Conservation (phyloP, 345 rosid genomes). For the Citrus trifoliata region DNA sequence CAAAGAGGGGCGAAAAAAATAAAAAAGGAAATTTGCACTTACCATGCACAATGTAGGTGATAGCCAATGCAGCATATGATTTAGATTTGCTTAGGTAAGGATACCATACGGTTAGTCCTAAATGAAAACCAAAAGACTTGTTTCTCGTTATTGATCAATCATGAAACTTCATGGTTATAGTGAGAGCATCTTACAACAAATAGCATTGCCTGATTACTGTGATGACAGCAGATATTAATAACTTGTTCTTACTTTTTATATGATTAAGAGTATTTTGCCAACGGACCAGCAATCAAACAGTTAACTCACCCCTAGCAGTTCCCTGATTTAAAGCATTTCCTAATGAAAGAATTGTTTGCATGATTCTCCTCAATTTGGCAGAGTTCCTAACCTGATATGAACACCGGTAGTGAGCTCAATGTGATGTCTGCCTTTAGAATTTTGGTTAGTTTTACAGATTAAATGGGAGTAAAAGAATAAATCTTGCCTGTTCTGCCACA, state of each 20-base stretch:
- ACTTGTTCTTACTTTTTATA: not conserved
- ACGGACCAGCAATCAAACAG: not conserved
- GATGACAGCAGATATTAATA: not conserved
- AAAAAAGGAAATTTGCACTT: not conserved
- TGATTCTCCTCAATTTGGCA: constrained; percentile 74
- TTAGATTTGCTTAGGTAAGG: not conserved
- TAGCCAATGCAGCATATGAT: not conserved
- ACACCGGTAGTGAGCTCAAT: not conserved
- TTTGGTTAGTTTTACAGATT: constrained; percentile 1
- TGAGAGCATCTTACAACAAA: not conserved
- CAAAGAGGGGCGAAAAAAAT: not conserved
- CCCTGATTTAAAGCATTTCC: constrained; percentile 98
- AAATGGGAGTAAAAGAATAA: not conserved
- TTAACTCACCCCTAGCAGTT: constrained; percentile 87
- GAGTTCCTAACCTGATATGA: constrained; percentile 59
- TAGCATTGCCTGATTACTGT: not conserved
- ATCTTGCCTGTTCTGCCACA: constrained; percentile 74
- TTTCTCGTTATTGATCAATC: not conserved
- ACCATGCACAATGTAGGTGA: not conserved
- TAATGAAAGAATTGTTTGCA: constrained; percentile 90
- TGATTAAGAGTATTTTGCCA: not conserved
- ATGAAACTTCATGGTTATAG: not conserved
- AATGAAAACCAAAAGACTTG: not conserved
- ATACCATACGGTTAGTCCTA: not conserved
- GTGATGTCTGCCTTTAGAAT: constrained; percentile 4